phyloP scores from a whole-genome alignment of 192 early-diverging fungal species.

The Coemansia sp. region DNA sequence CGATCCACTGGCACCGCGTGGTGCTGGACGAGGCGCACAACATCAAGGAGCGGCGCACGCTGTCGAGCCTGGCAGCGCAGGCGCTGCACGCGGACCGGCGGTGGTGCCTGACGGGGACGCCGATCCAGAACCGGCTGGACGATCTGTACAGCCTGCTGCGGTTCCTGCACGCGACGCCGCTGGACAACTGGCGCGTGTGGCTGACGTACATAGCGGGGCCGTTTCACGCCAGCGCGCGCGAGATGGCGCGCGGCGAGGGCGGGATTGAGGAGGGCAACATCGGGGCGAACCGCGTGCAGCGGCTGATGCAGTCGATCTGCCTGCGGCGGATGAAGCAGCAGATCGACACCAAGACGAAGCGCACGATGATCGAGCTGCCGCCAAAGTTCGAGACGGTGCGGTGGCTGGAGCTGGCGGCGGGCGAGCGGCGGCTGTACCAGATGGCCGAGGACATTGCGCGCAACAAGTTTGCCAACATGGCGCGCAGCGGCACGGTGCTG shows the following conservation, averaged over 20 bases:
- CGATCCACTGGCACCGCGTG: constrained; percentile 77
- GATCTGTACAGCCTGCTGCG: constrained; percentile 82
- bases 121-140: constrained; percentile 79
- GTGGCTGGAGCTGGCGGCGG: constrained; percentile 59
- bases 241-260: neutral
- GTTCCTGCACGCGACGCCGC: constrained; percentile 72
- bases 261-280: constrained; percentile 28
- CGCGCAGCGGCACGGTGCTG: constrained; percentile 58
- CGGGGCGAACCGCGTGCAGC: constrained; percentile 40
- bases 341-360: constrained; percentile 60
- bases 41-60: constrained; percentile 77
- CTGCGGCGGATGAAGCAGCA: constrained; percentile 86
- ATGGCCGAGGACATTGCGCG: constrained; percentile 64
- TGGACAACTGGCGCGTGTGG: constrained; percentile 72
- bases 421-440: constrained; percentile 68
- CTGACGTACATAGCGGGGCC: constrained; percentile 69
- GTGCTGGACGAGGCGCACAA: constrained; percentile 95
- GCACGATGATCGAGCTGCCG: constrained; percentile 76
- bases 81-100: constrained; percentile 62
- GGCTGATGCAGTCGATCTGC: constrained; percentile 51
- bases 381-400: constrained; percentile 57
- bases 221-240: constrained; percentile 59
- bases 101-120: constrained; percentile 95
- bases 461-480: constrained; percentile 58
- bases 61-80: constrained; percentile 69